Evolutionary conservation across 108 stramenopile genomes (phyloP), one percentile per base, ranked within the genome.

Genomic region (Seminavis robusta): DNA sequence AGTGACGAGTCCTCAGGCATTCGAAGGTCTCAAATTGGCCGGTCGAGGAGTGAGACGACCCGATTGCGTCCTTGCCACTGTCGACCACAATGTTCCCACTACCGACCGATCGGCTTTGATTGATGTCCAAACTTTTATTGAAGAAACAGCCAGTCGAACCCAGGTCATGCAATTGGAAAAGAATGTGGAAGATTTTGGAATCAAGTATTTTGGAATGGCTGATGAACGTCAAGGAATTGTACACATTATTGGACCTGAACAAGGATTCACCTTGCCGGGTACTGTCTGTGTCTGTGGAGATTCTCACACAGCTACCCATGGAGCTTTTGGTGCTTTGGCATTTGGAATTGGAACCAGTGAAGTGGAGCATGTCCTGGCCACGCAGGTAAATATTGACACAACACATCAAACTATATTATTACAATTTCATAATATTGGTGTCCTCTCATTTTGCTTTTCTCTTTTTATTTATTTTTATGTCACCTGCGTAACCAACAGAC

Each of bases 281-380:
- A 74, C 77, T 38, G 92, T 89, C 42, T 76, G 78, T 31, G 95
- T 96, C 17, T 96, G 95, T 71, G 95, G 95, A 42, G 95, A 96
- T 67, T 81, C 79, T 32, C 95, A 96, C 71, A 96, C 95, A 25
- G 92, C 93, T 13, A 96, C 95, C 2, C 95, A 96, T 62, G 95
- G 95, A 25, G 95, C 95, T 30, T 96, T 96, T 61, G 95, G 95
- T 25, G 89, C 93, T 4, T 52, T 96, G 45, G 95, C 95, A 11
- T 96, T 96, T 74, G 95, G 95, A 45, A 96, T 96, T 69, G 95
- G 95, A 50, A 96, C 95, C 10, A 83, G 80, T 71, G 95, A 96
- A 63, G 95, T 97, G 4, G 95, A 97, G 66, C 95, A 97, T 60
- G 95, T 97, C 21, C 68, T 97, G 41, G 95, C 95, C 8, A 97